These are phyloP conservation scores for Aspergillus bertholletiae DNA, from an alignment of 495 filamentous ascomycete species.

Conservation along the genomic window DNA sequence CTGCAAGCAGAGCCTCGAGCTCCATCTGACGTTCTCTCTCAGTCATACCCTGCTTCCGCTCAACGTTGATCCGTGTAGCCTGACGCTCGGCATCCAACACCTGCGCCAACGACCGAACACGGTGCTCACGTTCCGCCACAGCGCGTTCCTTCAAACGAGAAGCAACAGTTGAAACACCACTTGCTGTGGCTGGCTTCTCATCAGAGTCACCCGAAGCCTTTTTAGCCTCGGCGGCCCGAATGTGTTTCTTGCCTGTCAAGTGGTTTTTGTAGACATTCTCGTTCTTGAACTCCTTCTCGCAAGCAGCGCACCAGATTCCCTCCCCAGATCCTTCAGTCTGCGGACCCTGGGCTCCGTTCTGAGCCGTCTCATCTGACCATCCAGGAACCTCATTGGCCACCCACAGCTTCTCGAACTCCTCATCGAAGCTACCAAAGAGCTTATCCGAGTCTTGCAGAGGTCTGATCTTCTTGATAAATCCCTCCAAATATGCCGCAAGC, in stretches of 20 bases:
- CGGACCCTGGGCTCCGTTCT: slow-evolving; percentile 40
- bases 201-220: slow-evolving; percentile 38
- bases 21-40: slow-evolving; percentile 91
- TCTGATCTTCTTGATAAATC: slow-evolving; percentile 73
- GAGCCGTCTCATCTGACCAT: slow-evolving; percentile 62
- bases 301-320: slow-evolving; percentile 82
- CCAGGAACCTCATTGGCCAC: slow-evolving; percentile 70
- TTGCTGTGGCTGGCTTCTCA: slow-evolving; percentile 19
- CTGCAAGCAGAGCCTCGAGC: slow-evolving; percentile 76
- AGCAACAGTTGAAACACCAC: slow-evolving; percentile 31
- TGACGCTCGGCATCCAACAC: slow-evolving; percentile 74
- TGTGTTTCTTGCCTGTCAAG: slow-evolving; percentile 86
- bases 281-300: slow-evolving; percentile 92
- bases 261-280: slow-evolving; percentile 91
- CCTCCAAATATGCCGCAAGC: slow-evolving; percentile 77
- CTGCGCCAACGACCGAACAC: slow-evolving; percentile 69
- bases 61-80: slow-evolving; percentile 88
- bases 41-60: slow-evolving; percentile 93
- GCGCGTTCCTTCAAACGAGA: slow-evolving; percentile 79
- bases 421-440: slow-evolving; percentile 67
- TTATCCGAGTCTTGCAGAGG: slow-evolving; percentile 82
- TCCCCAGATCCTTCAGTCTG: slow-evolving; percentile 60
- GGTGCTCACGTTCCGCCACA: slow-evolving; percentile 84
- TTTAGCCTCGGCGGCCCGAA: slow-evolving; percentile 67
- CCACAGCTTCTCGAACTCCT: slow-evolving; percentile 84